Evolutionary conservation across 2,329 filamentous ascomycete genomes (phyloP).

Genomic region (Biscogniauxia marginata): DNA sequence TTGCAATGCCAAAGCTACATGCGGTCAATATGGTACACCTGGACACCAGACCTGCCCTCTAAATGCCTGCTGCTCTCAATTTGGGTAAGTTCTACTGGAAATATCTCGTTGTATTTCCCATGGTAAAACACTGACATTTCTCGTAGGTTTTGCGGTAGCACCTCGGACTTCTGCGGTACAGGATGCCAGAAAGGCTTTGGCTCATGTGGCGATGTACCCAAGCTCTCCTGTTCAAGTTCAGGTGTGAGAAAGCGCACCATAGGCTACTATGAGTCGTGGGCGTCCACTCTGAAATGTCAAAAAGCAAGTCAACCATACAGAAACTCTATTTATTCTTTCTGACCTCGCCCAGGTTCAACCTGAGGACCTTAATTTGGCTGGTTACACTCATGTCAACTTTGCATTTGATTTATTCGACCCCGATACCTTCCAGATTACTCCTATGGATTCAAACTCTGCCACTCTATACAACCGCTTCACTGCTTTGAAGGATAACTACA

Average conservation of each 20-base stretch:
- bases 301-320: too few species aligned
- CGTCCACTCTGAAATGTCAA: constrained; percentile 20
- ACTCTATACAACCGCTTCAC: constrained; percentile 28
- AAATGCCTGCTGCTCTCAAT: constrained; percentile 31
- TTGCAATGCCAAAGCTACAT: constrained; percentile 2
- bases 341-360: constrained; percentile 3
- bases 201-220: too few species aligned
- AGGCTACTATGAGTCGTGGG: constrained; percentile 39
- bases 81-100: constrained; percentile 16
- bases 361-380: constrained; percentile 16
- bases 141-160: too few species aligned
- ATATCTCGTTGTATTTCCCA: too few species aligned
- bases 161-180: too few species aligned
- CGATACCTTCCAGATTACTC: constrained; percentile 10
- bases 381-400: constrained; percentile 30
- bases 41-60: constrained; percentile 27
- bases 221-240: too few species aligned
- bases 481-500: constrained; percentile 31
- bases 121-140: too few species aligned
- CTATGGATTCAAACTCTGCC: constrained; percentile 23
- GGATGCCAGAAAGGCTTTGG: too few species aligned
- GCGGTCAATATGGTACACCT: constrained; percentile 20
- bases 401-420: constrained; percentile 44
- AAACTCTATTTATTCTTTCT: too few species aligned
- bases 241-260: constrained; percentile 23